Evolutionary conservation across 2,329 filamentous ascomycete genomes (phyloP).

Genomic region (Orbilia blumenaviensis): DNA sequence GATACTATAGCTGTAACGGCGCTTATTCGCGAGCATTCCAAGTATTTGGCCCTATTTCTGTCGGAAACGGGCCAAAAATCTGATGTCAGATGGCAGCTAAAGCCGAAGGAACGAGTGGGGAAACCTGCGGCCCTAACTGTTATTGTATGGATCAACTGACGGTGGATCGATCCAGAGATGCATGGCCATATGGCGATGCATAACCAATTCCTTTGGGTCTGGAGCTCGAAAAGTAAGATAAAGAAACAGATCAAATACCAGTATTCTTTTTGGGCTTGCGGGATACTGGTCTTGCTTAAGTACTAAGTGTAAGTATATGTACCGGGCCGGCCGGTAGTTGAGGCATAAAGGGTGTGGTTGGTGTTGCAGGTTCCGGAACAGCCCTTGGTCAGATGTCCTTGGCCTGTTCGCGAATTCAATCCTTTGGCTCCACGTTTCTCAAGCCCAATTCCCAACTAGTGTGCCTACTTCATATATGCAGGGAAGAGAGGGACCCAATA

Average conservation of each 20-base stretch:
- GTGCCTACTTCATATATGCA: background rate
- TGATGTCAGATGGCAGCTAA: slow-evolving; percentile 1
- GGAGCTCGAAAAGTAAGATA: background rate
- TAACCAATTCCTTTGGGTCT: background rate
- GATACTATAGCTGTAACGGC: background rate
- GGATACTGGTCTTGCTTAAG: background rate
- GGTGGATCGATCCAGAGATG: slow-evolving; percentile 7
- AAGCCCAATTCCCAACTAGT: background rate
- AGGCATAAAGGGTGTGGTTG: background rate
- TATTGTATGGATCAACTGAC: background rate
- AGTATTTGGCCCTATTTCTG: background rate
- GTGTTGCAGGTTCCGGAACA: too few relatives aligned
- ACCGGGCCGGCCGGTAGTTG: slow-evolving; percentile 7
- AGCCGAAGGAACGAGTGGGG: slow-evolving; percentile 5
- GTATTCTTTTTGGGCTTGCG: background rate
- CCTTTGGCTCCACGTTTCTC: background rate
- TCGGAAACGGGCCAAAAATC: background rate
- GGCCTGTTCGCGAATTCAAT: background rate
- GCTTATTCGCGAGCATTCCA: background rate
- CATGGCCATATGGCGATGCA: slow-evolving; percentile 17
- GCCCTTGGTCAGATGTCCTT: background rate
- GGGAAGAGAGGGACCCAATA: background rate
- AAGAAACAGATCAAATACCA: too few relatives aligned
- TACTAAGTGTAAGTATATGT: too few relatives aligned
- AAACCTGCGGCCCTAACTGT: background rate